Base-by-base conservation (phyloP, 208 protist species). In the Leishmania lainsoni region DNA sequence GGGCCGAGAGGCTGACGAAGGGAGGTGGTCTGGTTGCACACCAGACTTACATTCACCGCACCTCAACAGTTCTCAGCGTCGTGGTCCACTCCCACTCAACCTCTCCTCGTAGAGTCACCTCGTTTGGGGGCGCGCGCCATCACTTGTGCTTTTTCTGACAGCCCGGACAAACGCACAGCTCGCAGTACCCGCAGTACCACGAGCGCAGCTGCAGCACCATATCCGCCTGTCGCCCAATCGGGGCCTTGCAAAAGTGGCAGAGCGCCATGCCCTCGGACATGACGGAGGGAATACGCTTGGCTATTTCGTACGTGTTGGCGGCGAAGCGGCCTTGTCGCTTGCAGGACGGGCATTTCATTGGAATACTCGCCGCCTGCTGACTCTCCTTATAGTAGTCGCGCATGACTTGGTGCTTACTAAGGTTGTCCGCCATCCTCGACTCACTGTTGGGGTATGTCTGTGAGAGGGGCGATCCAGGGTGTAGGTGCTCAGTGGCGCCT, bases 341-440 rank as follows among this genome's bases (percentile, higher is more conserved):
- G 78, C 92, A 97, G 39, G 85, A 51, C 1, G 93, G 92, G 75
- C 93, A 97, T 17, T 73, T 56, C 52, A 91, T 89, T 16, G 89
- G 86, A 58, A 72, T 74, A 29, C 59, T 68, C 2, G 76, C 63
- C 0, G 78, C 80, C n/a, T 80, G 70, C 39, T 84, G 68, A 17
- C 87, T 65, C 78, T 91, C 90, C 54, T 83, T 81, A 72, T 94
- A 96, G 84, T 96, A 94, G 81, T 96, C 87, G 20, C 87, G 52
- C 58, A 75, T 5, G 22, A 86, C 83, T 6, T 77, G 63, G 61
- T 86, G 78, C 59, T 83, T 76, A 63, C 77, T 75, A 48, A 85
- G 72, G 17, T 48, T 49, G 35, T 85, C 82, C 32, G 17, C 59
- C 76, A 76, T 71, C 72, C 72, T 68, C 29, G 14, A 5, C 52